These are phyloP conservation scores for Trichoderma koningiopsis DNA, from an alignment of 2,329 filamentous ascomycete species.

Conservation along the genomic window DNA sequence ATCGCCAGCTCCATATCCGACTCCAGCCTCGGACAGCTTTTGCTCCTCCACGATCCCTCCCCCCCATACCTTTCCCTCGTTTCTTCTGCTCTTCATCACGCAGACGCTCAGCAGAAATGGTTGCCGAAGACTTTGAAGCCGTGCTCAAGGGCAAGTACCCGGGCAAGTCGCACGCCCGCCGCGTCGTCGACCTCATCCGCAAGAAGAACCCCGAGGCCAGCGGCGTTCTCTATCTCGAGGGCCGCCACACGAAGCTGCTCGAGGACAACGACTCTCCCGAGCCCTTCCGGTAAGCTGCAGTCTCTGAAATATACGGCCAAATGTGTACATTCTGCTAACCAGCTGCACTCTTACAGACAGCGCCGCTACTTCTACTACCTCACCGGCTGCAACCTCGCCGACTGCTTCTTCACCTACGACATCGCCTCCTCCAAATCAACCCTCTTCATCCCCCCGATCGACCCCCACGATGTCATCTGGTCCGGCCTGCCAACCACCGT, in stretches of 20 bases:
- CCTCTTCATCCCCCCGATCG: constrained; percentile 86
- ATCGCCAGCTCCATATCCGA: background rate
- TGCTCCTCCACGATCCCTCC: background rate
- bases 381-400: constrained; percentile 78
- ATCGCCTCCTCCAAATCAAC: constrained; percentile 72
- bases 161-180: constrained; percentile 81
- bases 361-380: constrained; percentile 94
- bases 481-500: constrained; percentile 79
- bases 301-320: background rate
- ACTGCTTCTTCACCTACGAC: constrained; percentile 81
- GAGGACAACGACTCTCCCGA: constrained; percentile 87
- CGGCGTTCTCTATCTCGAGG: constrained; percentile 86
- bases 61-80: background rate
- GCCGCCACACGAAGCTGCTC: constrained; percentile 74
- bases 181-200: constrained; percentile 78
- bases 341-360: constrained; percentile 58
- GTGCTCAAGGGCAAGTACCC: constrained; percentile 70
- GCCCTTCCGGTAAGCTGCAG: constrained; percentile 67
- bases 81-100: constrained; percentile 6
- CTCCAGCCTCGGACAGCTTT: background rate
- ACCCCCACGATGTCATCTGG: constrained; percentile 92
- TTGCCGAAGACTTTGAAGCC: constrained; percentile 49
- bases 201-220: constrained; percentile 62
- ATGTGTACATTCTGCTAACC: background rate
- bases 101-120: constrained; percentile 34